Evolutionary conservation across 306 rosid species (phyloP).

Genomic region (Trifolium repens): DNA sequence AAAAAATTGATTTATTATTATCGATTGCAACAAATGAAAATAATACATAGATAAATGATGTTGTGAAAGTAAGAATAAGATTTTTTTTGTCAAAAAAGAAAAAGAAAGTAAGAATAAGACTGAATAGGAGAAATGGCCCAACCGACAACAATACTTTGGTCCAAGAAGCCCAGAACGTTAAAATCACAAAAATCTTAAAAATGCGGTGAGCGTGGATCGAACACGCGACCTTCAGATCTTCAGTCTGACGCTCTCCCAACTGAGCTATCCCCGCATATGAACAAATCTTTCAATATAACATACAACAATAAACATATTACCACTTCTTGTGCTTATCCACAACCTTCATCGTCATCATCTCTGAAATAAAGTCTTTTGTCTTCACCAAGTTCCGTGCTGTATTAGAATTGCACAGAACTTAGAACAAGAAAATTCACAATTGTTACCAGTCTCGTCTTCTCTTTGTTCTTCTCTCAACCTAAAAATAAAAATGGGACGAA

Average conservation of each 20-base stretch:
- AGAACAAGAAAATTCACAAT: background rate
- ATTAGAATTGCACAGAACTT: background rate
- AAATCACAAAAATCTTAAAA: no score
- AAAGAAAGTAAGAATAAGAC: no score
- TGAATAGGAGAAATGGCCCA: no score
- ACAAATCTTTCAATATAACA: accelerated
- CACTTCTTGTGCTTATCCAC: background rate
- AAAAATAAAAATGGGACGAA: constrained; percentile 46
- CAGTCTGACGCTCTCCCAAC: constrained; percentile 65
- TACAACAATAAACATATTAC: background rate
- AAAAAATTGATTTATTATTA: no score
- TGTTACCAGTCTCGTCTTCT: background rate
- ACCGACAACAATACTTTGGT: no score
- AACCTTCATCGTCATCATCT: background rate
- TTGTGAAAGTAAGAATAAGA: no score
- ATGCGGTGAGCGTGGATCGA: constrained; percentile 60
- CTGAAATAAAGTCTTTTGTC: background rate
- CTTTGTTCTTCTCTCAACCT: background rate
- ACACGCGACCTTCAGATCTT: constrained; percentile 62
- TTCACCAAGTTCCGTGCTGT: background rate
- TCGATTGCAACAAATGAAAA: no score
- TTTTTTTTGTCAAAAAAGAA: no score
- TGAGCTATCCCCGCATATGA: constrained; percentile 52
- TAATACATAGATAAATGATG: no score
- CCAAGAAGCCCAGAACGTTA: no score